Percentiles rank a stretch among this genome's conserved stretches.
These are phyloP conservation scores for Cladosporium sp. DNA, from an alignment of 2,329 filamentous ascomycete genomes.

Conservation along the genomic window DNA sequence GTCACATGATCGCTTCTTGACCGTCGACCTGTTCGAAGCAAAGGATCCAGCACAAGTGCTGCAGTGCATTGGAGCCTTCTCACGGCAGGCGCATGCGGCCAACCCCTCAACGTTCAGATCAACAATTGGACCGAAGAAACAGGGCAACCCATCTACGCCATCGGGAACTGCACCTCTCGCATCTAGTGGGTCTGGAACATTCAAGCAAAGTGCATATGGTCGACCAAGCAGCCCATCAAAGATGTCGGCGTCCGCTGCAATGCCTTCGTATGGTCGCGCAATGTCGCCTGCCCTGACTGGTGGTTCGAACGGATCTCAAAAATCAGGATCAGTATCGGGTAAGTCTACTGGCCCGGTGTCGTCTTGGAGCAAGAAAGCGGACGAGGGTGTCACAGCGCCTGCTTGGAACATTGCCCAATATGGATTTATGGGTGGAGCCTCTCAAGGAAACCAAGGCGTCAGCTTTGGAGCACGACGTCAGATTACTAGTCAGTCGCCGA, in stretches of 20 bases:
- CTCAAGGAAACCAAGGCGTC: slow-evolving; percentile 90
- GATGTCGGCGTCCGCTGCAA: slow-evolving; percentile 24
- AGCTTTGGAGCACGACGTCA: slow-evolving; percentile 87
- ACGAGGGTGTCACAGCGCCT: slow-evolving; percentile 75
- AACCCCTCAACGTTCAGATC: slow-evolving; percentile 71
- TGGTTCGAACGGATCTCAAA: slow-evolving; percentile 56
- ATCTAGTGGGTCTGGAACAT: not conserved
- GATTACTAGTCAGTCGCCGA: slow-evolving; percentile 77
- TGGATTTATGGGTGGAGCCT: slow-evolving; percentile 95
- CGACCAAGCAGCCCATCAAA: slow-evolving; percentile 11
- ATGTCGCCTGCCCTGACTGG: slow-evolving; percentile 47
- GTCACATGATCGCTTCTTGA: slow-evolving; percentile 92
- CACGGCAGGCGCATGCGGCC: slow-evolving; percentile 71
- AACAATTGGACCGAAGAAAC: slow-evolving; percentile 69
- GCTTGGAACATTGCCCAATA: slow-evolving; percentile 99
- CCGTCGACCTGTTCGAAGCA: slow-evolving; percentile 89
- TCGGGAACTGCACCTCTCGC: slow-evolving; percentile 17
- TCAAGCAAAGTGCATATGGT: not conserved
- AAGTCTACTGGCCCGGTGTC: slow-evolving; percentile 59
- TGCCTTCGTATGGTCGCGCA: slow-evolving; percentile 29
- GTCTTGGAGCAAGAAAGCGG: slow-evolving; percentile 83
- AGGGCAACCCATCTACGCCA: slow-evolving; percentile 41
- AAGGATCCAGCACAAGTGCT: slow-evolving; percentile 96
- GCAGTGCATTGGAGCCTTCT: slow-evolving; percentile 89
- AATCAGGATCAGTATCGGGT: slow-evolving; percentile 41